phyloP scores from a whole-genome alignment of 768 basidiomycete species.

The Panellus pusillus region DNA sequence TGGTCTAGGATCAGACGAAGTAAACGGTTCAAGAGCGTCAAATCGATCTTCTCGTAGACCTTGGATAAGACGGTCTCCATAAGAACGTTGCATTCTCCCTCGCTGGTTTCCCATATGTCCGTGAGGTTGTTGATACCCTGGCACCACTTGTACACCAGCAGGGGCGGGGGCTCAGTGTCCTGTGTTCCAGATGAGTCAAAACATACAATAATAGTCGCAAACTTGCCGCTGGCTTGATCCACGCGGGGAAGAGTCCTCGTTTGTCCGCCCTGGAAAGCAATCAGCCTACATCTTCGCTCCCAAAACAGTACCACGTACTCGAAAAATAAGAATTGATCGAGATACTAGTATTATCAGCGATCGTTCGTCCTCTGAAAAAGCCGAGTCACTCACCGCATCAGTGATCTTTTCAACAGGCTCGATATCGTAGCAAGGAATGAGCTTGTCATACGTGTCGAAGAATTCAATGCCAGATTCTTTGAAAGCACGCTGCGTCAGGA shows the following conservation, averaged over 20 bases:
- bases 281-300: constrained; percentile 3
- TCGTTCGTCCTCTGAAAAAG: background rate
- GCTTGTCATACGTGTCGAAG: constrained; percentile 96
- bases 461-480: constrained; percentile 97
- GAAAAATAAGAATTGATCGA: constrained; percentile 98
- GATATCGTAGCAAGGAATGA: constrained; percentile 98
- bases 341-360: constrained; percentile 53
- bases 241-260: constrained; percentile 94
- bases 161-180: constrained; percentile 95
- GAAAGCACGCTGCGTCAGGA: constrained; percentile 97
- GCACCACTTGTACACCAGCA: constrained; percentile 99
- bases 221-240: constrained; percentile 92
- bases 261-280: constrained; percentile 72
- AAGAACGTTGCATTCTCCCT: constrained; percentile 97
- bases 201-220: background rate
- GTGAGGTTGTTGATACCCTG: constrained; percentile 99
- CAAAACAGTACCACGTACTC: constrained; percentile 45
- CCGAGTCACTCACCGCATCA: constrained; percentile 68
- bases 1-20: constrained; percentile 96
- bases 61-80: constrained; percentile 99
- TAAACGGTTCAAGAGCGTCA: constrained; percentile 91
- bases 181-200: constrained; percentile 21
- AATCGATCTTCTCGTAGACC: constrained; percentile 98
- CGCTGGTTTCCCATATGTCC: constrained; percentile 97
- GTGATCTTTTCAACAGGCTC: constrained; percentile 99